Evolutionary conservation across 2,329 filamentous ascomycete genomes (phyloP).

Genomic region (Thyridium curvatum): DNA sequence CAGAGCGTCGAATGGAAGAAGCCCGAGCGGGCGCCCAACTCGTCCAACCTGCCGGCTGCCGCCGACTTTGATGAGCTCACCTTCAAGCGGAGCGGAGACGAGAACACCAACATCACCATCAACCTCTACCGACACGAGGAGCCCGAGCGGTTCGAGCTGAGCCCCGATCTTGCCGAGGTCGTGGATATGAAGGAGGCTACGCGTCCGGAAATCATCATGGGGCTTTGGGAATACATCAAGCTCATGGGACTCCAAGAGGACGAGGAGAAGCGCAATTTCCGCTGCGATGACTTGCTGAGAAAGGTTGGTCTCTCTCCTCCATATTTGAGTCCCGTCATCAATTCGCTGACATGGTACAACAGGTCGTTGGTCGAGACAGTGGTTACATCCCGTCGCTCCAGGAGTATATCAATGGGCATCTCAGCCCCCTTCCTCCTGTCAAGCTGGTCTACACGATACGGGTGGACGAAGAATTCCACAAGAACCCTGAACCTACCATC

Average conservation of each 20-base stretch:
- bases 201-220: conserved; percentile 80
- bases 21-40: conserved; percentile 49
- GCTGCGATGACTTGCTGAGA: conserved; percentile 78
- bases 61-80: conserved; percentile 85
- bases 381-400: conserved; percentile 83
- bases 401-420: conserved; percentile 72
- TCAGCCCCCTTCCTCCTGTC: conserved; percentile 73
- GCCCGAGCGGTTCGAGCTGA: conserved; percentile 78
- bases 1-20: conserved; percentile 81
- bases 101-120: conserved; percentile 86
- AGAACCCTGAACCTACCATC: conserved; percentile 68
- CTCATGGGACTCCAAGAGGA: conserved; percentile 83
- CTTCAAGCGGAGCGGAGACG: conserved; percentile 87
- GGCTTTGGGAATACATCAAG: conserved; percentile 92
- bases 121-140: conserved; percentile 79
- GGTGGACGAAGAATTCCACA: conserved; percentile 78
- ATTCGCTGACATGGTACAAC: conserved; percentile 8
- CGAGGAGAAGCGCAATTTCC: conserved; percentile 88
- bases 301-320: conserved; percentile 47
- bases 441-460: conserved; percentile 88
- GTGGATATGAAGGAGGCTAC: conserved; percentile 84
- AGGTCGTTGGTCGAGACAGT: conserved; percentile 70
- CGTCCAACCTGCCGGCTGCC: conserved; percentile 52
- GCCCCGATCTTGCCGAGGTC: conserved; percentile 71
- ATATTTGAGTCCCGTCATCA: too few relatives aligned